Conservation (phyloP, 2,329 filamentous ascomycete genomes). For the Claviceps sp. region DNA sequence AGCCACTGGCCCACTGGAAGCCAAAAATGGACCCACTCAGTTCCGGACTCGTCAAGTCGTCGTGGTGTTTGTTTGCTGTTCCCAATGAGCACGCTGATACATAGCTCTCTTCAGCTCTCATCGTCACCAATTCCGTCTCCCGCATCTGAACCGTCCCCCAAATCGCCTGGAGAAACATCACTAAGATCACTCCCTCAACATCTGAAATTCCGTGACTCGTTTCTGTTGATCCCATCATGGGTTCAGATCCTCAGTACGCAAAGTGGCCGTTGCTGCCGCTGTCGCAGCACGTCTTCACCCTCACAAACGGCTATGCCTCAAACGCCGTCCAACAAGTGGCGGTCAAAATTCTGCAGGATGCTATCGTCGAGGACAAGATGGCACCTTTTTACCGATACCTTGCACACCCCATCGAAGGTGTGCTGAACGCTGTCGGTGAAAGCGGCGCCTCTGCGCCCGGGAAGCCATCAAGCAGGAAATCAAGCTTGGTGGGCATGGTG, state of each 20-base stretch:
- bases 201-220: slow-evolving; percentile 7
- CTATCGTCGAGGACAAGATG: slow-evolving; percentile 75
- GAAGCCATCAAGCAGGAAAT: slow-evolving; percentile 53
- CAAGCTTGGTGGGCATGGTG: slow-evolving; percentile 60
- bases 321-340: slow-evolving; percentile 54
- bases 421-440: slow-evolving; percentile 66
- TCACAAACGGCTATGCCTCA: slow-evolving; percentile 66
- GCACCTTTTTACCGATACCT: slow-evolving; percentile 76
- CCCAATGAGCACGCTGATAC: slow-evolving; percentile 1
- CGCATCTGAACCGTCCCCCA: slow-evolving; percentile 4
- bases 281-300: slow-evolving; percentile 73
- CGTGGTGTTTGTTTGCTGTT: not conserved
- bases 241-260: slow-evolving; percentile 71
- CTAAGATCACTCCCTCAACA: not conserved
- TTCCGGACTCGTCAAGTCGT: not conserved
- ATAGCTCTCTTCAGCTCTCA: slow-evolving; percentile 4
- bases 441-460: slow-evolving; percentile 32
- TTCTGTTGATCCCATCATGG: slow-evolving; percentile 34
- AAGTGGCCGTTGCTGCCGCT: slow-evolving; percentile 73
- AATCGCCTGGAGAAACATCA: not conserved
- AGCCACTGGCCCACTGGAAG: too few species aligned
- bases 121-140: slow-evolving; percentile 1
- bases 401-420: slow-evolving; percentile 67
- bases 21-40: slow-evolving; percentile 6
- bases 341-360: slow-evolving; percentile 64